Conservation (phyloP, 768 basidiomycete genomes). For the Rhodotorula toruloides region DNA sequence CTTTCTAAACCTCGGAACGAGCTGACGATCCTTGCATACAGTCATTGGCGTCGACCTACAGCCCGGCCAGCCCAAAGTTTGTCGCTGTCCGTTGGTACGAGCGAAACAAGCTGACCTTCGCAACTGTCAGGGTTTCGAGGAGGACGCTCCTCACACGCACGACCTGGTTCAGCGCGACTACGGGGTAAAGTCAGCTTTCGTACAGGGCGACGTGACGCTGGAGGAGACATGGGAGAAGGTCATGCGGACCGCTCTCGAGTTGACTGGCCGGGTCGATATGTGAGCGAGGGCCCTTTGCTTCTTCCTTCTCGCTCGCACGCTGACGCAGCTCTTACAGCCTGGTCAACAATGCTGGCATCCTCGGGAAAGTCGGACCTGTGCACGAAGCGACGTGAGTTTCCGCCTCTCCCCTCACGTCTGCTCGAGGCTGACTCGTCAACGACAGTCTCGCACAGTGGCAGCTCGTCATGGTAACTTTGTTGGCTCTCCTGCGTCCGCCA, state of each 20-base stretch:
- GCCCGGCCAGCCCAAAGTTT: constrained; percentile 11
- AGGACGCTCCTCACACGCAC: constrained; percentile 8
- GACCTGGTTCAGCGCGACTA: neutral
- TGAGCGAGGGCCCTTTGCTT: neutral
- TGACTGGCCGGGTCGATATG: constrained; percentile 14
- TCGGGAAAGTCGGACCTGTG: constrained; percentile 1
- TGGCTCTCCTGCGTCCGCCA: too few relatives aligned
- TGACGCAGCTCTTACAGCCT: constrained; percentile 2
- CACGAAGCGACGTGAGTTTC: constrained; percentile 5
- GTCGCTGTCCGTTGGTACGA: neutral
- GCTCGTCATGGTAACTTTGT: constrained; percentile 13
- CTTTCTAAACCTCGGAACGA: too few relatives aligned
- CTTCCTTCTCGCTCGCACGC: neutral
- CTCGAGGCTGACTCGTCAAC: too few relatives aligned
- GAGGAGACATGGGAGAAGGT: constrained; percentile 13
- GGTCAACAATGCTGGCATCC: constrained; percentile 13
- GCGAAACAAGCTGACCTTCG: neutral
- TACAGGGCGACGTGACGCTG: constrained; percentile 8
- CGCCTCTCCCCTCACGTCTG: neutral
- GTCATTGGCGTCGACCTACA: constrained; percentile 9
- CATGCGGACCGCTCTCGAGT: neutral
- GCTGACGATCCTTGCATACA: neutral
- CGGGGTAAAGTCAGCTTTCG: constrained; percentile 6
- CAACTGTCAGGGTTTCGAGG: constrained; percentile 10
- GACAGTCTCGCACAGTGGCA: neutral